phyloP scores from a whole-genome alignment of 805 yeast genomes.

The Saccharomycopsis sp. region DNA sequence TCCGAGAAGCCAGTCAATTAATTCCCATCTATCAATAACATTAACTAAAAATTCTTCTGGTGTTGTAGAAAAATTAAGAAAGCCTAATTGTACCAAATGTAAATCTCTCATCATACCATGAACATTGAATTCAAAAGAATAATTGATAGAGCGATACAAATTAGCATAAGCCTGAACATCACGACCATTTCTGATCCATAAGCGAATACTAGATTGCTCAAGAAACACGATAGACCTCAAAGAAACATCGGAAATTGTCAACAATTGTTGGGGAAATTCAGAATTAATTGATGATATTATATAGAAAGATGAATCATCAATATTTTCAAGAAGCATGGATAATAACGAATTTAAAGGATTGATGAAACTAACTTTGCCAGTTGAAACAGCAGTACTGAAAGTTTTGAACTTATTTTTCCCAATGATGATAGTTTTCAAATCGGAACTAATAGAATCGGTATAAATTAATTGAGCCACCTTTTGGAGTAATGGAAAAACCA shows the following conservation, averaged over 20 bases:
- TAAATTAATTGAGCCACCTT: too few relatives aligned
- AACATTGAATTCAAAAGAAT: constrained; percentile 46
- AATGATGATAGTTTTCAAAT: too few relatives aligned
- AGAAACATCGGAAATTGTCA: constrained; percentile 38
- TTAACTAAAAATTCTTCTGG: constrained; percentile 52
- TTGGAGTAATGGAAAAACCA: too few relatives aligned
- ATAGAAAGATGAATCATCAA: background rate
- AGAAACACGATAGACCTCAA: constrained; percentile 64
- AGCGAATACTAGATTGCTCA: constrained; percentile 76
- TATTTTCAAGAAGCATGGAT: constrained; percentile 10
- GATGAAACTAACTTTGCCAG: constrained; percentile 2
- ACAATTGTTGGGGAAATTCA: background rate
- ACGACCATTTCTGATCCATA: constrained; percentile 91
- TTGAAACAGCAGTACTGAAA: background rate
- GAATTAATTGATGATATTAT: background rate
- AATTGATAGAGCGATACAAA: constrained; percentile 53
- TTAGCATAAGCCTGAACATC: constrained; percentile 67
- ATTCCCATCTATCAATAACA: constrained; percentile 32
- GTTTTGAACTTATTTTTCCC: too few relatives aligned
- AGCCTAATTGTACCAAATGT: constrained; percentile 51
- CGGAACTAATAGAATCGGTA: too few relatives aligned
- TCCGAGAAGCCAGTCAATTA: constrained; percentile 5
- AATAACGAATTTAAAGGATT: constrained; percentile 15
- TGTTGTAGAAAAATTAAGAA: constrained; percentile 44
- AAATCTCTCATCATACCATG: constrained; percentile 75